Conservation (phyloP, 768 basidiomycete species). For the Asterophora parasitica region DNA sequence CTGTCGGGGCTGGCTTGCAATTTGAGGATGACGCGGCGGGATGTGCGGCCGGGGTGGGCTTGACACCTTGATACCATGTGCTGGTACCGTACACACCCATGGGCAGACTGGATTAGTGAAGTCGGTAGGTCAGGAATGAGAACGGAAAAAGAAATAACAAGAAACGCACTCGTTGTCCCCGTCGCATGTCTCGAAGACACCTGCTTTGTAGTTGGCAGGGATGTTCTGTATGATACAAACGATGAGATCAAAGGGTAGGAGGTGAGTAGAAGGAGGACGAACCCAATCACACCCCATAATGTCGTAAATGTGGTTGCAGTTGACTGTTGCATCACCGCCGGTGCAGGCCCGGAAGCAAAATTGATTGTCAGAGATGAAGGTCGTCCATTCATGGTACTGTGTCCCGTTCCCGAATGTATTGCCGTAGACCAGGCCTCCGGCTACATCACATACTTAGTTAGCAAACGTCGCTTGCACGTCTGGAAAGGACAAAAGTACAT, state of each 20-base stretch:
- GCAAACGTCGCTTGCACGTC: too few relatives aligned
- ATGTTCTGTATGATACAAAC: slow-evolving; percentile 52
- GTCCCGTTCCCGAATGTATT: slow-evolving; percentile 45
- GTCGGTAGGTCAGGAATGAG: neutral
- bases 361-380: slow-evolving; percentile 62
- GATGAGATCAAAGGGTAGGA: neutral
- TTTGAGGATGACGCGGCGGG: slow-evolving; percentile 58
- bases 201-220: slow-evolving; percentile 60
- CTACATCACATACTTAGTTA: slow-evolving; percentile 20
- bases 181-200: slow-evolving; percentile 62
- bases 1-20: slow-evolving; percentile 44
- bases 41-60: slow-evolving; percentile 54
- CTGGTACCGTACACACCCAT: slow-evolving; percentile 74
- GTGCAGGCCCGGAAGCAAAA: slow-evolving; percentile 75
- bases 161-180: slow-evolving; percentile 47
- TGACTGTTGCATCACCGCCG: slow-evolving; percentile 48
- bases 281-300: slow-evolving; percentile 58
- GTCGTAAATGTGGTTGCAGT: slow-evolving; percentile 79
- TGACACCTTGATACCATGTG: slow-evolving; percentile 62
- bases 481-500: slow-evolving; percentile 17
- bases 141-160: neutral
- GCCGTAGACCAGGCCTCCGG: slow-evolving; percentile 70
- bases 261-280: neutral
- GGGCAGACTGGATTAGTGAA: slow-evolving; percentile 30
- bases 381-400: slow-evolving; percentile 81